Base-by-base conservation (phyloP, 2,329 filamentous ascomycete genomes). In the Colletotrichum musicola region DNA sequence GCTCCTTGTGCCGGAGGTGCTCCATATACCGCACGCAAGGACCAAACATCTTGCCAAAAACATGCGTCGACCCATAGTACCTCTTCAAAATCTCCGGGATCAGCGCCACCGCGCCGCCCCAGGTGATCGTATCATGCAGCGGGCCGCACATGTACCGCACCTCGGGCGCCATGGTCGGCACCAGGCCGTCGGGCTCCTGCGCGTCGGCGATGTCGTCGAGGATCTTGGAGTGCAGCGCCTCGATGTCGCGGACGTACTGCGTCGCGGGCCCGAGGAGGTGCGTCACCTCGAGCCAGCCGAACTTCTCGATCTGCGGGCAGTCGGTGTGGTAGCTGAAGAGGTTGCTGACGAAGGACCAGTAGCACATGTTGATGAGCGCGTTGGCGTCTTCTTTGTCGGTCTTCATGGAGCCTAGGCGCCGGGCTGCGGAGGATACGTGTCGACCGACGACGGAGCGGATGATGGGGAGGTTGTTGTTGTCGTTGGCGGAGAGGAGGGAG, bases 301-400 rank as follows among this genome's bases (percentile, higher is more conserved):
- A 84, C 66, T 85, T 84, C 71, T 84, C 81, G 40, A 83, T 81
- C 69, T 82, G 81, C 6, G 80, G 81, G 63, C 81, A 83, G 70
- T 85, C 82, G 2, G 83, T 84, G 67, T 84, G 83, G 72, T 84
- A 84, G 62, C 80, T 82, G 69, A 82, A 82, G 16, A 82, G 74
- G 69, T 82, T 82, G 53, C 76, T 78, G 46, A 75, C 77, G 55
- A 83, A 83, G 1, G 81, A 80, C 81, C 82, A 84, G 64, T 83
- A 80, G 49, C 80, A 81, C 42, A 81, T 81, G 22, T 81, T 81
- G 53, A 82, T 79, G 2, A 82, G 70, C n/a, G 76, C 74, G 54
- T 82, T 82, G 35, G 79, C 77, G 56, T 82, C 80, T 22, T 80
- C 77, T 55, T 79, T 80, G 65, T 82, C 80, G 1, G 79, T 82